These are phyloP conservation scores for Penicillium soppii DNA, from an alignment of 495 filamentous ascomycete species.

Conservation along the genomic window DNA sequence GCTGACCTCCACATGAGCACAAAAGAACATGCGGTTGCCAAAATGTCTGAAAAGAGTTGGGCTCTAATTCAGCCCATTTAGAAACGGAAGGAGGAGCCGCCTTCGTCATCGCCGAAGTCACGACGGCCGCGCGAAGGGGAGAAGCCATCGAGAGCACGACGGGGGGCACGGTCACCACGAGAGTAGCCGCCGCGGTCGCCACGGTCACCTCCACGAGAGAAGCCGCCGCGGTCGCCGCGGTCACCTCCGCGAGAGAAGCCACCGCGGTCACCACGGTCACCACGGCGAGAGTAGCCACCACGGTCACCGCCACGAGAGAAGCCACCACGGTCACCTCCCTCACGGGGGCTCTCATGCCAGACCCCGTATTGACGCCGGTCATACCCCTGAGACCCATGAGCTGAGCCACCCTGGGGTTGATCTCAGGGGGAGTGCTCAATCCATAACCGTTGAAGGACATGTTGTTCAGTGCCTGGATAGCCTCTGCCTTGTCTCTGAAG, in stretches of 20 bases:
- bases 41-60: background rate
- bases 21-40: background rate
- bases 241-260: background rate
- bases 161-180: background rate
- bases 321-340: background rate
- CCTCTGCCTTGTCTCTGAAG: constrained; percentile 28
- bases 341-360: background rate
- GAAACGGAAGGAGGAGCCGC: background rate
- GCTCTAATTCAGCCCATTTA: background rate
- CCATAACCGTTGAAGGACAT: constrained; percentile 61
- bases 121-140: too few relatives aligned
- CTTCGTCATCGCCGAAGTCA: background rate
- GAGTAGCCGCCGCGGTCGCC: background rate
- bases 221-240: background rate
- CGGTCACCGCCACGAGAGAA: constrained; percentile 4
- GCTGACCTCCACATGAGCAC: background rate
- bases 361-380: constrained; percentile 5
- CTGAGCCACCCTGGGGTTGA: constrained; percentile 40
- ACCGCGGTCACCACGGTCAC: background rate
- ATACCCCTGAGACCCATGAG: constrained; percentile 48
- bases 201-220: constrained; percentile 1
- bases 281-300: background rate
- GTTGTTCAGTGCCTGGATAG: constrained; percentile 61
- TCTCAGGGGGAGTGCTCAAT: constrained; percentile 53
- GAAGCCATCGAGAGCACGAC: background rate